These are phyloP conservation scores for Cryptococcus sp. DNA, from an alignment of 1,284 basidiomycete species.

Conservation along the genomic window DNA sequence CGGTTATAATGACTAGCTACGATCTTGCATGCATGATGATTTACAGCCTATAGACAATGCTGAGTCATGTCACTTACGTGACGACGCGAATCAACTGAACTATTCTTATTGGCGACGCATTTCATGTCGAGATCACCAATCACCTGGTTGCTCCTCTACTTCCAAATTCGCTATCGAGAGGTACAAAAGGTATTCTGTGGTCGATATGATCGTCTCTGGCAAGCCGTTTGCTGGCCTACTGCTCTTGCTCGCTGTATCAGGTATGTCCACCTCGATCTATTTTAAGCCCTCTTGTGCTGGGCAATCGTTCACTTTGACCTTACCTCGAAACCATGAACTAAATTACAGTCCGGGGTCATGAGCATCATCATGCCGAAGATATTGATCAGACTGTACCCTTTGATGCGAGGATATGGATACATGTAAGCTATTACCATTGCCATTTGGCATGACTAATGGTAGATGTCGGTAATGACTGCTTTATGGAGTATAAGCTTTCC, in stretches of 20 bases:
- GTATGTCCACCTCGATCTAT: not conserved
- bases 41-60: too few relatives aligned
- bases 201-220: too few relatives aligned
- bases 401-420: conserved; percentile 71
- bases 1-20: too few relatives aligned
- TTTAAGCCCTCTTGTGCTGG: not conserved
- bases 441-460: not conserved
- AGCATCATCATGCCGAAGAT: conserved; percentile 61
- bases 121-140: too few relatives aligned
- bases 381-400: conserved; percentile 65
- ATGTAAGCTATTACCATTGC: conserved; percentile 43
- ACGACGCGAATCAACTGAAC: too few relatives aligned
- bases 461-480: conserved; percentile 64
- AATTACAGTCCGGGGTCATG: conserved; percentile 32
- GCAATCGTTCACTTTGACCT: not conserved
- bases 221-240: too few relatives aligned
- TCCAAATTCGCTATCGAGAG: too few relatives aligned
- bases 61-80: too few relatives aligned
- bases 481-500: conserved; percentile 82
- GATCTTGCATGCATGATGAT: too few relatives aligned
- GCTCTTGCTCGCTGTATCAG: not conserved
- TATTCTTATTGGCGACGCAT: too few relatives aligned
- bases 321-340: not conserved
- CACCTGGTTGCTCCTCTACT: too few relatives aligned
- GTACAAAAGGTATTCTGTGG: too few relatives aligned